Percentiles rank a stretch among this genome's conserved stretches.
Evolutionary conservation across 2,329 filamentous ascomycete genomes (phyloP).

Genomic region (Colletotrichum eremochloae): DNA sequence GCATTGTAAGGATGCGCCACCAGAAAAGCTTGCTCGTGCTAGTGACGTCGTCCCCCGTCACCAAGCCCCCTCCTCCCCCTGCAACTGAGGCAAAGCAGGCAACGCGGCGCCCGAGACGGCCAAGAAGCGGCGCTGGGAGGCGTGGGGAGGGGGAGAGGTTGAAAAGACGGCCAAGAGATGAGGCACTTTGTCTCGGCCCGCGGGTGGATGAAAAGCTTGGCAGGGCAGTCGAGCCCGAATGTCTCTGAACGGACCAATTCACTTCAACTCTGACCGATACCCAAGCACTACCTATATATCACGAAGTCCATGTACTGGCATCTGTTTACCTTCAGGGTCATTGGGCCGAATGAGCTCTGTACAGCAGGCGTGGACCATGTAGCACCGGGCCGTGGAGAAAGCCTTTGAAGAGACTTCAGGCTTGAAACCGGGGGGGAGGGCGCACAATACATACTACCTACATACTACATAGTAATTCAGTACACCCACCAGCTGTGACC

Average conservation of each 20-base stretch:
- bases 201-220: conserved; percentile 23
- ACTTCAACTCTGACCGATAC: not conserved
- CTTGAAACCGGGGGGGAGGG: conserved; percentile 12
- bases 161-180: conserved; percentile 40
- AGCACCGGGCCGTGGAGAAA: not conserved
- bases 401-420: conserved; percentile 14
- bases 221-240: not conserved
- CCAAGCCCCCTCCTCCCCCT: not conserved
- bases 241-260: not conserved
- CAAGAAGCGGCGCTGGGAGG: conserved; percentile 14
- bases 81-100: not conserved
- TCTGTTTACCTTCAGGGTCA: not conserved
- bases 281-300: too few relatives aligned
- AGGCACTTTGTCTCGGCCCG: conserved; percentile 34
- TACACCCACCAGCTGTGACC: conserved; percentile 14
- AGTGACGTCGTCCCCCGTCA: conserved; percentile 26
- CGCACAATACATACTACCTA: too few relatives aligned
- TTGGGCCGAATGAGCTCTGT: not conserved
- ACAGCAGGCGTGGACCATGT: not conserved
- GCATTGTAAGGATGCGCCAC: conserved; percentile 32
- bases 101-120: not conserved
- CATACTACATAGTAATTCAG: too few relatives aligned
- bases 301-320: not conserved
- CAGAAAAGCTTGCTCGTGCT: conserved; percentile 32
- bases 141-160: conserved; percentile 20